Percentiles rank a stretch among this genome's conserved stretches.
phyloP scores from a whole-genome alignment of 1,284 basidiomycete species.

The Porogramme epimiltina region DNA sequence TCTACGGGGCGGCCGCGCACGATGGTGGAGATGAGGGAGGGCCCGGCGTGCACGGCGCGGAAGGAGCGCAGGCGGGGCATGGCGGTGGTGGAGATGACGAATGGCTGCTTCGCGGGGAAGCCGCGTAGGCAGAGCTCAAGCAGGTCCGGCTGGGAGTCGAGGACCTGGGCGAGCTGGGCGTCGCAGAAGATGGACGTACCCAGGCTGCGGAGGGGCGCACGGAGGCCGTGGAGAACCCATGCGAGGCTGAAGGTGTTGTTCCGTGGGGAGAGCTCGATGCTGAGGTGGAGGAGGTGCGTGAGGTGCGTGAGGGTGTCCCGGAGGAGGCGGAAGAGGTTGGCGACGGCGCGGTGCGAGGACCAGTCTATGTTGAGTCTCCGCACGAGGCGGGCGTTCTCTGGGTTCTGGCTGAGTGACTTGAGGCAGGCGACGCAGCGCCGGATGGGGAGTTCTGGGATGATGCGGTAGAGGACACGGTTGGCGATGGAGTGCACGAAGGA shows the following conservation, averaged over 20 bases:
- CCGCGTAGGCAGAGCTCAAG: constrained; percentile 56
- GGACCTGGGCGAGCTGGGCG: constrained; percentile 47
- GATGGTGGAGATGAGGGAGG: constrained; percentile 45
- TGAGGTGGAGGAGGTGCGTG: constrained; percentile 41
- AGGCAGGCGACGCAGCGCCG: constrained; percentile 39
- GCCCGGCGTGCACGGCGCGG: constrained; percentile 55
- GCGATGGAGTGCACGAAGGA: too few species aligned
- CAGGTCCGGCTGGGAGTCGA: constrained; percentile 50
- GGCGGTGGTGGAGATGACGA: constrained; percentile 40
- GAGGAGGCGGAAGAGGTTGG: constrained; percentile 51
- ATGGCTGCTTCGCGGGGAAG: constrained; percentile 35
- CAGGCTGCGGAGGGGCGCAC: constrained; percentile 46
- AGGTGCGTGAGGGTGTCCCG: constrained; percentile 43
- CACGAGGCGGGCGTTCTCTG: constrained; percentile 40
- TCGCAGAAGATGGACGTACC: constrained; percentile 56
- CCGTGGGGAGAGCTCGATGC: constrained; percentile 46
- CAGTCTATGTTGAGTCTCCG: constrained; percentile 47
- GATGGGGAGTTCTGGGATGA: constrained; percentile 39
- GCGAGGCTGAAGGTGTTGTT: constrained; percentile 39
- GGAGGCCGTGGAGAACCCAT: constrained; percentile 45
- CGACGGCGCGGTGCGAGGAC: constrained; percentile 32
- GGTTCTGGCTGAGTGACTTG: constrained; percentile 38
- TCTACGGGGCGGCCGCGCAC: constrained; percentile 51
- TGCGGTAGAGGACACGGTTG: constrained; percentile 48
- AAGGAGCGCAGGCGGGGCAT: constrained; percentile 52